Evolutionary conservation across 331 rosid species (phyloP), one percentile per base, ranked within the genome.

Genomic region (Cucumis variabilis): DNA sequence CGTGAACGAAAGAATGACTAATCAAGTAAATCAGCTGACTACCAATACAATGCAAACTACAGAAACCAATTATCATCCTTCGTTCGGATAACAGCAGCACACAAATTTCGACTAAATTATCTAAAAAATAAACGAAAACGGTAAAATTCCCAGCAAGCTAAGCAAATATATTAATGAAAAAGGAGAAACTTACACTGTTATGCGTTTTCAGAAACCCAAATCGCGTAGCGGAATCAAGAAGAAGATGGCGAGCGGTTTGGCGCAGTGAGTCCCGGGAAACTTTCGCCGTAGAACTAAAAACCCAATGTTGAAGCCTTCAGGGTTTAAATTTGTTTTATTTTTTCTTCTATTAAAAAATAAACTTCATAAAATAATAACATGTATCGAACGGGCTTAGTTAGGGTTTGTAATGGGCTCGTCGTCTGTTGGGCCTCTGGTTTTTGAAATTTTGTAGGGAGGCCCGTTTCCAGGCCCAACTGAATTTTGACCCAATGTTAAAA

Each of bases 191-290:
- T 55, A 80, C 86, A 33, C 19, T 9, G 55, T 9, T 23, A 62
- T 9, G 20, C 20, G 74, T 21, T 33, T 37, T 12, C 37, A 83
- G 86, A 63, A 23, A 30, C 72, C 51, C 50, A 58, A 28, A 53
- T 53, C 24, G 85, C 8, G 66, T 11, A 82, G 55, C 28, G 19
- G 33, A 66, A 33, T 33, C 20, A 13, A 15, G 86, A 62, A 37
- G 28, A 21, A 19, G 72, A 12, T 6, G 62, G 62, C 73, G 86
- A 21, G 12, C 6, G 41, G 23, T 10, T 30, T 23, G 75, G 60
- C 23, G n/a, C 58, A 37, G 37, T 27, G 85, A 28, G 14, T 63
- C 21, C 86, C 86, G 62, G 86, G 15, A 63, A 83, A 23, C 15
- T 79, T 37, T 65, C 25, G 62, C 75, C 75, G 75, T 83, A 17